Evolutionary conservation across 768 basidiomycete genomes (phyloP).

Genomic region (Kwoniella sp.): DNA sequence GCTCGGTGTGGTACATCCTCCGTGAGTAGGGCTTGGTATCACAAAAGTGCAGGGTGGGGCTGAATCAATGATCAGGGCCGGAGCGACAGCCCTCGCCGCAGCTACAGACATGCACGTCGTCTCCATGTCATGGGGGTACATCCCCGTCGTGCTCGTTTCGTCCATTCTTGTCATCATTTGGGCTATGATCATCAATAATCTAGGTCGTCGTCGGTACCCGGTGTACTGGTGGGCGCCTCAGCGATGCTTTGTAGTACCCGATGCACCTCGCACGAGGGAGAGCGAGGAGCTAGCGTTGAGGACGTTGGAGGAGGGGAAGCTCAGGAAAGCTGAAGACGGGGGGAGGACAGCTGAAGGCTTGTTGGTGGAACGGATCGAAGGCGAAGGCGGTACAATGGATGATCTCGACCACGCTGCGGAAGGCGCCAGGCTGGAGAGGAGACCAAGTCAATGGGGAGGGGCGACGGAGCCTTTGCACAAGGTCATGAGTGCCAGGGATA

Average conservation of each 20-base stretch:
- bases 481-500: neutral
- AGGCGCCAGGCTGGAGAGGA: neutral
- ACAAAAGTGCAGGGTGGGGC: neutral
- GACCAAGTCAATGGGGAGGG: neutral
- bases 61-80: conserved; percentile 21
- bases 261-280: neutral
- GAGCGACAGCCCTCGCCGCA: conserved; percentile 41
- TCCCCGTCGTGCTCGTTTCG: conserved; percentile 32
- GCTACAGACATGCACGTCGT: conserved; percentile 25
- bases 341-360: conserved; percentile 2
- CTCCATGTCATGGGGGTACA: conserved; percentile 34
- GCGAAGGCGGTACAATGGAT: neutral
- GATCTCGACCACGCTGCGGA: neutral
- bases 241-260: conserved; percentile 14
- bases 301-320: conserved; percentile 11
- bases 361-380: conserved; percentile 4
- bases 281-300: conserved; percentile 11
- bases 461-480: neutral
- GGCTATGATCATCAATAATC: conserved; percentile 48
- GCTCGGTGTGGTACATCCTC: conserved; percentile 37
- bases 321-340: conserved; percentile 14
- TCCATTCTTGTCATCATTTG: conserved; percentile 38
- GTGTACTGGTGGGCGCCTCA: conserved; percentile 38
- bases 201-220: conserved; percentile 44
- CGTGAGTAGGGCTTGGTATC: conserved; percentile 31